Conservation (phyloP, 1,284 basidiomycete species). For the Ceratobasidium sp. region DNA sequence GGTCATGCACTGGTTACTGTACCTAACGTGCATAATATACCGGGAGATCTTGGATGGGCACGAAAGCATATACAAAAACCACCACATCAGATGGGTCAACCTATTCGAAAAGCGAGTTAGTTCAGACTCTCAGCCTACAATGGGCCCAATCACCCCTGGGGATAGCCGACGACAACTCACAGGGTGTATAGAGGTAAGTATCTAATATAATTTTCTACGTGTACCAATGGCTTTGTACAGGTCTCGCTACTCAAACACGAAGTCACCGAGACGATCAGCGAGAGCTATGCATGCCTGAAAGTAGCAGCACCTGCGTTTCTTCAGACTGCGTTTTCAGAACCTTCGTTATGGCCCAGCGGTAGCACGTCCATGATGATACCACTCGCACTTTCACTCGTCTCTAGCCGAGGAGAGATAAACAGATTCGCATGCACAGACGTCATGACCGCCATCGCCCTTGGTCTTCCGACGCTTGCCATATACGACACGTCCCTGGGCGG, state of each 20-base stretch:
- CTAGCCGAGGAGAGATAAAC: not conserved
- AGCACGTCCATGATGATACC: not conserved
- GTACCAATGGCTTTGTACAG: not conserved
- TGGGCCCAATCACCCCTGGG: not conserved
- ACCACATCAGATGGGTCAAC: not conserved
- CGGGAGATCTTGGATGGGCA: not conserved
- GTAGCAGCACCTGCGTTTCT: not conserved
- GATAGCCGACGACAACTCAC: not conserved
- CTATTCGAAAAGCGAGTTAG: not conserved
- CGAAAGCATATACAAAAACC: not conserved
- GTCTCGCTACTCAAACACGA: not conserved
- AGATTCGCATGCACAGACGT: not conserved
- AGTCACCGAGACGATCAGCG: not conserved
- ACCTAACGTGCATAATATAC: not conserved
- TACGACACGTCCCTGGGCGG: slow-evolving; percentile 4
- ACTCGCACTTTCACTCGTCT: not conserved
- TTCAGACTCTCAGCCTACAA: not conserved
- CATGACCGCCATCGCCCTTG: slow-evolving; percentile 4
- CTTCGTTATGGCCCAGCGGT: not conserved
- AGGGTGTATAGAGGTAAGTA: not conserved
- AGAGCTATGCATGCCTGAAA: not conserved
- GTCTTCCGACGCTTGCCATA: not conserved
- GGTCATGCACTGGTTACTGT: not conserved
- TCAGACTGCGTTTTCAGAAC: slow-evolving; percentile 10
- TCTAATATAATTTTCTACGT: not conserved